Conservation (phyloP, 768 basidiomycete species). For the Favolaschia claudopus region DNA sequence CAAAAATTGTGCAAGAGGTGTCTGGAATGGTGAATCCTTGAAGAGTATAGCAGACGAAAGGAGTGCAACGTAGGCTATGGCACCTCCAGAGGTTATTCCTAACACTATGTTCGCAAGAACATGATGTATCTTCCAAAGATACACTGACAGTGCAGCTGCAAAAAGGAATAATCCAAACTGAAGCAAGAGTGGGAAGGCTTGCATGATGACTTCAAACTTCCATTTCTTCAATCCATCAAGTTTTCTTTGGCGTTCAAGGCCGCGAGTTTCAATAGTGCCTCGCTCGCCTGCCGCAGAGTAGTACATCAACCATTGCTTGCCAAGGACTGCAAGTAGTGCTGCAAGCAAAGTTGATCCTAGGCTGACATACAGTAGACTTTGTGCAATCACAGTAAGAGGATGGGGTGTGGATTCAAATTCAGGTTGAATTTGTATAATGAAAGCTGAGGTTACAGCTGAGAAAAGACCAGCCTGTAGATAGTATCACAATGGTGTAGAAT, state of each 20-base stretch:
- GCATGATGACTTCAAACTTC: constrained; percentile 3
- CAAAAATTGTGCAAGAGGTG: background rate
- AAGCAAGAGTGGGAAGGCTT: background rate
- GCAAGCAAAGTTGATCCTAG: background rate
- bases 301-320: constrained; percentile 15
- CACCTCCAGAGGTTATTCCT: background rate
- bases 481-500: no score
- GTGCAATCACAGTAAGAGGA: background rate
- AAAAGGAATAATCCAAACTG: constrained; percentile 5
- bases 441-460: background rate
- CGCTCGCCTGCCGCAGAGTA: background rate
- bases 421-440: constrained; percentile 1
- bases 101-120: background rate
- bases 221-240: background rate
- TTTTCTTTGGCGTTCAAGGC: constrained; percentile 6
- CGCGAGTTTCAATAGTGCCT: constrained; percentile 4
- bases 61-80: background rate
- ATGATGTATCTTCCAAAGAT: background rate
- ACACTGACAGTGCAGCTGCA: background rate
- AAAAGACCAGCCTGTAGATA: background rate
- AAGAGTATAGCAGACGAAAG: background rate
- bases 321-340: background rate
- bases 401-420: background rate
- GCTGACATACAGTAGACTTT: constrained; percentile 2
- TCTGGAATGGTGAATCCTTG: constrained; percentile 7